Evolutionary conservation across 768 basidiomycete genomes (phyloP).

Genomic region (Atractiella rhizophila): DNA sequence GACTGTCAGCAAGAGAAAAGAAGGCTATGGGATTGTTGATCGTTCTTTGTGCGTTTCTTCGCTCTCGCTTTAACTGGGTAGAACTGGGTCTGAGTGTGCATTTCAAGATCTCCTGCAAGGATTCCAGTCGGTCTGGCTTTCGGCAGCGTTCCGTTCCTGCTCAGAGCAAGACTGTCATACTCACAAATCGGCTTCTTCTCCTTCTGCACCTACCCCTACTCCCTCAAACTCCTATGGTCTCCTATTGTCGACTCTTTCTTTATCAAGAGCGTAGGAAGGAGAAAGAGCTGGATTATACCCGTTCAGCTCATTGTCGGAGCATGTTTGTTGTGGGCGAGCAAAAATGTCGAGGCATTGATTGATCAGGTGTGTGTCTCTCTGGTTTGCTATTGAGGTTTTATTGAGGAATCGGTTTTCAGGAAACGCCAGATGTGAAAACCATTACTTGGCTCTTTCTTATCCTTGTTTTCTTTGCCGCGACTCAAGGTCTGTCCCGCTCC

Average conservation of each 20-base stretch:
- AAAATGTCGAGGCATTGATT: slow-evolving; percentile 46
- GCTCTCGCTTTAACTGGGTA: slow-evolving; percentile 1
- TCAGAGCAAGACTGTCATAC: slow-evolving; percentile 84
- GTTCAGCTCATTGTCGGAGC: slow-evolving; percentile 77
- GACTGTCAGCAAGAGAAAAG: slow-evolving; percentile 49
- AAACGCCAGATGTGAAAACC: slow-evolving; percentile 47
- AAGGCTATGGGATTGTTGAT: slow-evolving; percentile 60
- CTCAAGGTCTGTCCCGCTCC: slow-evolving; percentile 48
- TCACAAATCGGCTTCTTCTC: slow-evolving; percentile 88
- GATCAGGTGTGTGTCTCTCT: slow-evolving; percentile 33
- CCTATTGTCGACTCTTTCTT: slow-evolving; percentile 88
- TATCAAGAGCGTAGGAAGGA: slow-evolving; percentile 53
- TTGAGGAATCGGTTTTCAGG: slow-evolving; percentile 27
- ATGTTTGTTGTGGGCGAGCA: slow-evolving; percentile 29
- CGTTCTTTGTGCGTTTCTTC: slow-evolving; percentile 45
- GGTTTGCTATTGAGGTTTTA: not conserved
- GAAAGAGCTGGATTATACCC: slow-evolving; percentile 97
- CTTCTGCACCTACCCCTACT: slow-evolving; percentile 79
- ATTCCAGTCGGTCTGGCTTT: slow-evolving; percentile 84
- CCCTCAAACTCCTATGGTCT: slow-evolving; percentile 87
- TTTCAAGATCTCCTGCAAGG: slow-evolving; percentile 38
- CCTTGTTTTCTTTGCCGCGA: slow-evolving; percentile 83
- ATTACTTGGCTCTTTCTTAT: slow-evolving; percentile 65
- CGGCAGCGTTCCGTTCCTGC: slow-evolving; percentile 86
- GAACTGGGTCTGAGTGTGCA: slow-evolving; percentile 1